These are phyloP conservation scores for Dactylonectria macrodidyma DNA, from an alignment of 2,329 filamentous ascomycete genomes.

Conservation along the genomic window DNA sequence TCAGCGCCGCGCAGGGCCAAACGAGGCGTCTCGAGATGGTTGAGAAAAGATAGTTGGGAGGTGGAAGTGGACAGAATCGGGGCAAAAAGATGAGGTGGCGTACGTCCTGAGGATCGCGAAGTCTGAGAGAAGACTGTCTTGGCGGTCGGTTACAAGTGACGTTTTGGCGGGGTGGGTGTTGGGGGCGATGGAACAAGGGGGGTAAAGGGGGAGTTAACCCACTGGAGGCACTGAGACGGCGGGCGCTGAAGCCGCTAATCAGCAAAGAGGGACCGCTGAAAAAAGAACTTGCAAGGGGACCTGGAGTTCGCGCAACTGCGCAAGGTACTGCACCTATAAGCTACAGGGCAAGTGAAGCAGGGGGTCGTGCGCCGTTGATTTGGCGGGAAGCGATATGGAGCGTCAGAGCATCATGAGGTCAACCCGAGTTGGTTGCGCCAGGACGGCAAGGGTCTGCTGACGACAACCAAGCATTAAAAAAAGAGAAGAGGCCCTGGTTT, in stretches of 20 bases:
- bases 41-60: conserved; percentile 5
- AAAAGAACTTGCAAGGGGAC: too few species aligned
- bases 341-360: conserved; percentile 3
- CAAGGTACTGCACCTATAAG: too few species aligned
- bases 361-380: conserved; percentile 11
- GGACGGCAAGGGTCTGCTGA: conserved; percentile 22
- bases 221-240: not conserved
- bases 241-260: conserved; percentile 8
- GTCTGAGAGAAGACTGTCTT: conserved; percentile 40
- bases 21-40: conserved; percentile 10
- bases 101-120: conserved; percentile 44
- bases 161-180: conserved; percentile 38
- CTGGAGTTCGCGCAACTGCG: too few species aligned
- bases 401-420: conserved; percentile 15
- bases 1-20: conserved; percentile 18
- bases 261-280: too few species aligned
- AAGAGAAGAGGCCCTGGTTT: not conserved
- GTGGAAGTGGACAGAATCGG: conserved; percentile 15
- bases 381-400: not conserved
- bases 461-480: conserved; percentile 8
- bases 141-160: conserved; percentile 42
- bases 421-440: not conserved
- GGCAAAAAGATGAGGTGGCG: conserved; percentile 38
- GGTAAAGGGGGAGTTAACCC: not conserved
- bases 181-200: conserved; percentile 12